A percentile compares a stretch with the other conserved stretches of the same genome.
Conservation (phyloP, 768 basidiomycete species). For the Rubroboletus satanas region DNA sequence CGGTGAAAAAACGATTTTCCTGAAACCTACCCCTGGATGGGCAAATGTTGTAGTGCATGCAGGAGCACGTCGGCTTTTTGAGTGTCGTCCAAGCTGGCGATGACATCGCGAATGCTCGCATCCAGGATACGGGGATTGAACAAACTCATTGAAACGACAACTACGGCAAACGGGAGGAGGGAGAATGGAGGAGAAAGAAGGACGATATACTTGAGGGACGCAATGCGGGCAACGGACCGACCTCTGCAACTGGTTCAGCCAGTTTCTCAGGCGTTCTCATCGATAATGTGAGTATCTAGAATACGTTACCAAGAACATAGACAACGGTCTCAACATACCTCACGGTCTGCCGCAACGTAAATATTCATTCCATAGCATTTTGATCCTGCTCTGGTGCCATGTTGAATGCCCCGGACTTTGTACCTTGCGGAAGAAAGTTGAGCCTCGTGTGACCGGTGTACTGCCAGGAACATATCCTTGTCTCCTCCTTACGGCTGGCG, state of each 20-base stretch:
- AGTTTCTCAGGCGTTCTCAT: constrained; percentile 11
- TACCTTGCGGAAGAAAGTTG: neutral
- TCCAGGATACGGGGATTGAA: constrained; percentile 78
- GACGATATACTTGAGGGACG: constrained; percentile 3
- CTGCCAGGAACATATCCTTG: too few relatives aligned
- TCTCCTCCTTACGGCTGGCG: too few relatives aligned
- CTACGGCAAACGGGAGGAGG: neutral
- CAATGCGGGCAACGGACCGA: constrained; percentile 17
- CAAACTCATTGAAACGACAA: constrained; percentile 43
- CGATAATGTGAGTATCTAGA: neutral
- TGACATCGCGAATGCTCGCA: constrained; percentile 69
- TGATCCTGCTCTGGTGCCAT: neutral
- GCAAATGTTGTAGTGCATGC: constrained; percentile 80
- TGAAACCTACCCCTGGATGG: constrained; percentile 56
- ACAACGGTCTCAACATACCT: neutral
- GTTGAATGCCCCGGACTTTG: neutral
- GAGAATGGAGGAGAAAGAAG: neutral
- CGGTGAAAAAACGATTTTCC: neutral
- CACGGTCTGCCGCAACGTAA: neutral
- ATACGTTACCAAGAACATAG: neutral
- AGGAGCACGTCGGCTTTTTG: constrained; percentile 70
- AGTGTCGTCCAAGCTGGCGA: constrained; percentile 51
- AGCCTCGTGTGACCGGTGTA: neutral
- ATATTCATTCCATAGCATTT: neutral
- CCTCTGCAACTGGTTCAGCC: constrained; percentile 1